Conservation (phyloP, 148 eudicot genomes). For the Dianthus caryophyllus region DNA sequence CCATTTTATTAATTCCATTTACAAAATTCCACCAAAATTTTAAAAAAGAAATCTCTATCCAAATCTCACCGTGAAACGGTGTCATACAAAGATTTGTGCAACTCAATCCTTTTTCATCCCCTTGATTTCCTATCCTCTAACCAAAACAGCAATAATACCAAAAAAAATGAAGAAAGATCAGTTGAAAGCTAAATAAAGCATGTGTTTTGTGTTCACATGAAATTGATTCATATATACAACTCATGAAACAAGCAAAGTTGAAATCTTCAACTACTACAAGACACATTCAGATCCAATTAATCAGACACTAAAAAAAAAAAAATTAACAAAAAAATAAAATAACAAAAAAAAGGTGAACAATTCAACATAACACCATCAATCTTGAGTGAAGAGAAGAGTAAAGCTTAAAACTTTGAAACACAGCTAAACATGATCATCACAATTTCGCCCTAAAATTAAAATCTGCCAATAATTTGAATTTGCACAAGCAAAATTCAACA, state of each 20-base stretch:
- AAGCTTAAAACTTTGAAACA: background rate
- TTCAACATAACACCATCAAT: background rate
- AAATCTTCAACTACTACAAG: background rate
- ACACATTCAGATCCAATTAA: no score
- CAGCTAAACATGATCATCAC: background rate
- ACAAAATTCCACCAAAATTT: no score
- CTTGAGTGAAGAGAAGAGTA: background rate
- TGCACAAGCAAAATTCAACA: background rate
- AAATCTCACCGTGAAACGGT: no score
- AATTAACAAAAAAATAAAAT: no score
- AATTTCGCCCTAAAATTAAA: background rate
- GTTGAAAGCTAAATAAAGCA: background rate
- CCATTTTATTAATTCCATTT: no score
- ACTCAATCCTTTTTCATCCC: no score
- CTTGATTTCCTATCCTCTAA: background rate
- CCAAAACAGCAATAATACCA: background rate
- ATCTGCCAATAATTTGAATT: background rate
- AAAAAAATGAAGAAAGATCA: background rate
- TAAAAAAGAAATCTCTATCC: no score
- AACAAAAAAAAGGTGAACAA: background rate
- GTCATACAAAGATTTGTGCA: no score
- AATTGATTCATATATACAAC: background rate
- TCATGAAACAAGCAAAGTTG: background rate
- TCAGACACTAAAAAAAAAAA: no score
- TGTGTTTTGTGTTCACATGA: background rate